Conservation (phyloP, 1,139 yeast genomes). For the Geotrichum citri-aurantii region DNA sequence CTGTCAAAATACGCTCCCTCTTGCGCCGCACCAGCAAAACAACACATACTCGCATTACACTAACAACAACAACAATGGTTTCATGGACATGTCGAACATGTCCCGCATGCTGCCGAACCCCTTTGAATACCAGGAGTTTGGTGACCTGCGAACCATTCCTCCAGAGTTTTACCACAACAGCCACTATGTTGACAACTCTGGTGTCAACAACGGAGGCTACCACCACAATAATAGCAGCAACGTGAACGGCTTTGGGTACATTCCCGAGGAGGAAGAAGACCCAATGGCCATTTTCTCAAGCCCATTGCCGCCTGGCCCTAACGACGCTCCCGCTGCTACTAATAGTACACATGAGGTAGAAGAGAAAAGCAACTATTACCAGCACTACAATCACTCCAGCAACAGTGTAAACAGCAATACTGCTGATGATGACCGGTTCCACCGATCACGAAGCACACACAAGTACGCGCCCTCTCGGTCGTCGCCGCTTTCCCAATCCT, state of each 20-base stretch:
- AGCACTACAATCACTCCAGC: background rate
- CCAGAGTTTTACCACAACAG: conserved; percentile 11
- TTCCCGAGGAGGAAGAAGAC: conserved; percentile 7
- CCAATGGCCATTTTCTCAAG: conserved; percentile 14
- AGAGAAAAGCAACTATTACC: background rate
- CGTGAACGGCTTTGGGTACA: background rate
- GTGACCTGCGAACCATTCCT: conserved; percentile 14
- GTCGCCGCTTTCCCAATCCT: conserved; percentile 15
- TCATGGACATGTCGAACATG: conserved; percentile 9
- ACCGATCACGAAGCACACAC: conserved; percentile 2
- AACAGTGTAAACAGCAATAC: background rate
- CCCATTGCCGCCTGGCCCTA: conserved; percentile 13
- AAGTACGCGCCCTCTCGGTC: conserved; percentile 5
- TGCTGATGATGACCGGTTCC: background rate
- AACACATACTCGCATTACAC: background rate
- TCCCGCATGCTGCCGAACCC: conserved; percentile 9
- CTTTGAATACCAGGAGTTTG: conserved; percentile 10
- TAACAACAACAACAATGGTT: background rate
- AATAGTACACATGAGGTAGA: background rate
- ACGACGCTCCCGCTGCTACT: background rate
- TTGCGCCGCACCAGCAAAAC: conserved; percentile 2
- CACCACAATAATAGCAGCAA: background rate
- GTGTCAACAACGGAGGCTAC: background rate
- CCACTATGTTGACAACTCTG: background rate
- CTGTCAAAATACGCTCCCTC: conserved; percentile 1